phyloP scores from a whole-genome alignment of 129 eudicot species.

The Pittosporum tobira region DNA sequence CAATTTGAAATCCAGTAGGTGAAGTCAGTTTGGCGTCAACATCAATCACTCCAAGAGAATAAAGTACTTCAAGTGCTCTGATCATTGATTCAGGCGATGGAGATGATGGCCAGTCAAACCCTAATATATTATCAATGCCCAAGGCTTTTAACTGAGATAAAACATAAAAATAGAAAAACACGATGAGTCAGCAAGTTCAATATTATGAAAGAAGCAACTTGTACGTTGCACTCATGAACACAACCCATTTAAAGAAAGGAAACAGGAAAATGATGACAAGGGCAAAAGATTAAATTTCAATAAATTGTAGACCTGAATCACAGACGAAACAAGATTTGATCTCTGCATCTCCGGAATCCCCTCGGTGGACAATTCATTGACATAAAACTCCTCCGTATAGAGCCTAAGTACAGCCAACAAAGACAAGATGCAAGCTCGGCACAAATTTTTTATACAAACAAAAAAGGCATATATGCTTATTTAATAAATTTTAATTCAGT shows the following conservation, averaged over 20 bases:
- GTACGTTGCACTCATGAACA: not conserved
- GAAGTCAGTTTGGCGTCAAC: conserved; percentile 97
- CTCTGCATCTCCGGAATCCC: conserved; percentile 99
- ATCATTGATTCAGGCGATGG: conserved; percentile 93
- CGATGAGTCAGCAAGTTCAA: not conserved
- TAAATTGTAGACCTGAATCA: conserved; percentile 59
- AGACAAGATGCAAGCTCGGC: not conserved
- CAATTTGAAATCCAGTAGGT: conserved; percentile 90
- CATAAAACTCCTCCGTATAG: conserved; percentile 78
- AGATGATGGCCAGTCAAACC: conserved; percentile 97
- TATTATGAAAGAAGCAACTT: not conserved
- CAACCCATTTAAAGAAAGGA: not conserved
- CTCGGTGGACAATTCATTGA: conserved; percentile 65
- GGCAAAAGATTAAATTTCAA: not conserved
- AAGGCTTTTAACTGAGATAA: conserved; percentile 68
- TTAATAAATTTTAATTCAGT: conserved; percentile 7
- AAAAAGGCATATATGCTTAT: not conserved
- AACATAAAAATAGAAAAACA: not conserved
- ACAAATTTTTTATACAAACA: not conserved
- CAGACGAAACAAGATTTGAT: conserved; percentile 82
- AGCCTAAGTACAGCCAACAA: conserved; percentile 40
- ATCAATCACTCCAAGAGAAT: conserved; percentile 92
- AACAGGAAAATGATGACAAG: not conserved
- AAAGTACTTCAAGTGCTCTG: conserved; percentile 88
- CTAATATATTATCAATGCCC: conserved; percentile 93